Evolutionary conservation across 495 filamentous ascomycete species (phyloP), one percentile per base, ranked within the genome.

Genomic region (Aspergillus leporis): DNA sequence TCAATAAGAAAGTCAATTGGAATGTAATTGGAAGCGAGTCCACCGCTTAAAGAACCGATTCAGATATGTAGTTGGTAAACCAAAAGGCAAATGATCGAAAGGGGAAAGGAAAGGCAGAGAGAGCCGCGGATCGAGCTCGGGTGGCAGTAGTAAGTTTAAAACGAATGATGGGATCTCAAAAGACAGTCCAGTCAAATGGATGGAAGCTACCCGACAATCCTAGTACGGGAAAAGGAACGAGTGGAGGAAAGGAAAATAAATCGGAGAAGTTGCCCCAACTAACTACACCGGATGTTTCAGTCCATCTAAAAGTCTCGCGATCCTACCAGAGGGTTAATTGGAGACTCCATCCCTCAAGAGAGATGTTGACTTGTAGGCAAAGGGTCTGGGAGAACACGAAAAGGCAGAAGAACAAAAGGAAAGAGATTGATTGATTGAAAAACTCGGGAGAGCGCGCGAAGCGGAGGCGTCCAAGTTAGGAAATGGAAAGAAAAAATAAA

Each of bases 311-410:
- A 45, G 41, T 57, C 54, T 64, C 66, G 62, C 61, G 56, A 62
- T 65, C 67, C 67, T 69, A 63, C 67, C 67, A 66, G 67, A 65
- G 66, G 64, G 47, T 61, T 53, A 65, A 53, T 55, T 46, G 50
- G 54, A 55, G 53, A 62, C 63, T 64, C 61, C 54, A 62, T 66
- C 54, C 43, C 58, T 47, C 60, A 60, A 49, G 55, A 34, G 34
- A 43, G 45, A 50, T 36, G 13, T 19, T 41, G 36, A 40, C 2
- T 40, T 40, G n/a, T n/a, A n/a, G 16, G 36, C 16, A n/a, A 40
- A n/a, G 10, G 16, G 10, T 40, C n/a, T 21, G 54, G 51, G 52
- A 58, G 30, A n/a, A 31, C n/a, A 45, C 34, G 47, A 61, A 21
- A 52, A 49, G 32, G 38, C 55, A 25, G 54, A 36, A 31, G 56